Percentiles rank a stretch among this genome's conserved stretches.
Evolutionary conservation across 495 filamentous ascomycete genomes (phyloP).

Genomic region (Talaromyces stipitatus): DNA sequence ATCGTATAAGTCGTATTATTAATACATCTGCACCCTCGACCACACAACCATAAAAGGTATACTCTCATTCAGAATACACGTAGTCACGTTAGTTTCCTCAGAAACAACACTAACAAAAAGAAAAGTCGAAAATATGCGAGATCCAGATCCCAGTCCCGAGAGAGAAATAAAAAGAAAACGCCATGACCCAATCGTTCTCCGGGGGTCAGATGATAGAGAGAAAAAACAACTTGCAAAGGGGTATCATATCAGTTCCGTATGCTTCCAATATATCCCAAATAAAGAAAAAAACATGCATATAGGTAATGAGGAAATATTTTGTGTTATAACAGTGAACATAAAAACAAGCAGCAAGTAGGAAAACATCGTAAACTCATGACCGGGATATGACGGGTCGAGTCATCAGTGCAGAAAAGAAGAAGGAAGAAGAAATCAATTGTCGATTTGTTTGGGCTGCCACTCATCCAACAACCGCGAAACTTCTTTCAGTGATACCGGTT

Average conservation of each 20-base stretch:
- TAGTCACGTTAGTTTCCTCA: not conserved
- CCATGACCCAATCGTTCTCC: not conserved
- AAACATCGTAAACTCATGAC: not conserved
- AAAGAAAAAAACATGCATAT: not conserved
- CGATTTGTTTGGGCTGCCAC: conserved; percentile 26
- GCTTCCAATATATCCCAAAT: conserved; percentile 5
- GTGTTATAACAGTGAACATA: not conserved
- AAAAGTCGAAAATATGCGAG: not conserved
- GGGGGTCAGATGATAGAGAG: not conserved
- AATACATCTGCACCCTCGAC: too few relatives aligned
- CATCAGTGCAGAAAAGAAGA: not conserved
- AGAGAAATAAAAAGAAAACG: not conserved
- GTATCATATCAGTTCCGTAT: conserved; percentile 9
- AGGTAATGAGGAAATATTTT: not conserved
- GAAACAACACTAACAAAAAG: not conserved
- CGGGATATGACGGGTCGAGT: not conserved
- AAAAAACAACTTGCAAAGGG: not conserved
- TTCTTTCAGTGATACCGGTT: conserved; percentile 53
- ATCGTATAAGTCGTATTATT: too few relatives aligned
- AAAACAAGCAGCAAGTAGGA: not conserved
- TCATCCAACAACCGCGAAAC: conserved; percentile 39
- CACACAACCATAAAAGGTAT: too few relatives aligned
- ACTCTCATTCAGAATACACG: not conserved
- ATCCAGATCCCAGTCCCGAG: not conserved
- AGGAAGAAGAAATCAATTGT: not conserved